Percentiles rank a stretch among this genome's conserved stretches.
phyloP scores from a whole-genome alignment of 257 asterid species.

The Thymus mandschuricus region DNA sequence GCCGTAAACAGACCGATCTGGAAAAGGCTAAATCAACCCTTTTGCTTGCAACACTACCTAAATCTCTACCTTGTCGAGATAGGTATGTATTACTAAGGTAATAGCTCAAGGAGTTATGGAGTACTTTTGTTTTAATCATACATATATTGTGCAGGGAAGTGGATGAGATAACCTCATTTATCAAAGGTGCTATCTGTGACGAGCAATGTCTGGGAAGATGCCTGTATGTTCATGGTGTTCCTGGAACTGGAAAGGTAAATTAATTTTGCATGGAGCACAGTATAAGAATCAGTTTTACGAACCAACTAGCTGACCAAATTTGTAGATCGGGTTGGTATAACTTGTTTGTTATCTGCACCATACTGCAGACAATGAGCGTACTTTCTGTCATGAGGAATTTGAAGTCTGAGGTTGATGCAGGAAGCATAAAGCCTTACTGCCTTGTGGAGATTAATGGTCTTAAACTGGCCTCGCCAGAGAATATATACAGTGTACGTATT shows the following conservation, averaged over 20 bases:
- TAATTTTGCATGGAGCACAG: conserved; percentile 6
- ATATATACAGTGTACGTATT: conserved; percentile 73
- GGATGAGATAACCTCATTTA: conserved; percentile 80
- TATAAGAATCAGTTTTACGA: conserved; percentile 9
- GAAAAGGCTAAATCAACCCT: conserved; percentile 91
- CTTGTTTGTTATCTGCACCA: conserved; percentile 36
- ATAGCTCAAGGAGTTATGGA: neutral
- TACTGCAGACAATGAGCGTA: conserved; percentile 93
- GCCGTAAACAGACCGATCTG: conserved; percentile 84
- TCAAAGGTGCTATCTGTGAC: conserved; percentile 89
- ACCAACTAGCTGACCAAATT: conserved; percentile 3
- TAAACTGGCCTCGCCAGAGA: conserved; percentile 94
- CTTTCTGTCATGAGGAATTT: conserved; percentile 80
- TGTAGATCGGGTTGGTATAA: conserved; percentile 12
- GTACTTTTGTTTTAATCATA: conserved; percentile 28
- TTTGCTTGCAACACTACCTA: conserved; percentile 83
- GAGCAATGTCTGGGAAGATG: conserved; percentile 94
- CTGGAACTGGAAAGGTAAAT: conserved; percentile 98
- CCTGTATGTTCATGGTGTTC: conserved; percentile 96
- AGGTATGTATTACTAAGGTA: conserved; percentile 54
- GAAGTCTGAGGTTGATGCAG: conserved; percentile 84
- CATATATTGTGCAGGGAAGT: conserved; percentile 65
- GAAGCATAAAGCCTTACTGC: conserved; percentile 76
- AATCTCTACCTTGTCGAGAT: conserved; percentile 88
- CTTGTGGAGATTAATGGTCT: conserved; percentile 96